phyloP scores from a whole-genome alignment of 441 rosid genomes.

The Manihot esculenta region DNA sequence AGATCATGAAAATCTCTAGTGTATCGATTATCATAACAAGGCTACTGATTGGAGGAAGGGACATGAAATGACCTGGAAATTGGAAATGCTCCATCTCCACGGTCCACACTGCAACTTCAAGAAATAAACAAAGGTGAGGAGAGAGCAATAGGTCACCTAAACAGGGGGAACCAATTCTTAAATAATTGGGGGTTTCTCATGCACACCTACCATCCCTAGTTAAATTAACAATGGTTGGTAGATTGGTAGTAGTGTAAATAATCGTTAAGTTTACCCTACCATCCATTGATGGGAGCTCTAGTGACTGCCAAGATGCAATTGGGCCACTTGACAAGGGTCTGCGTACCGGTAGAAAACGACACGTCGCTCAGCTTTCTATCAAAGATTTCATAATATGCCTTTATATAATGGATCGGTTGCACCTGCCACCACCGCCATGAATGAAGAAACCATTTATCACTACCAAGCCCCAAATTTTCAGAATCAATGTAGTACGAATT shows the following conservation, averaged over 20 bases:
- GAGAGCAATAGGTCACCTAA: slow-evolving; percentile 30
- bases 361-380: background rate
- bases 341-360: background rate
- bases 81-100: background rate
- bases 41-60: background rate
- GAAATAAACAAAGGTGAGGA: background rate
- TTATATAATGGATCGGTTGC: background rate
- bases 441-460: no score
- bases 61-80: background rate
- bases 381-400: background rate
- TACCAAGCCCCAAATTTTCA: no score
- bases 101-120: no score
- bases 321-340: background rate
- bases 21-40: no score
- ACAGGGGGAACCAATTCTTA: background rate
- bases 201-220: no score
- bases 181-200: background rate
- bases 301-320: background rate
- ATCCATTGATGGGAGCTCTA: background rate
- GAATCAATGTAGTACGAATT: no score
- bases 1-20: no score
- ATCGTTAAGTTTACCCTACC: no score
- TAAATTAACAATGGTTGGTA: no score
- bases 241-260: no score
- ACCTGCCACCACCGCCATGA: background rate